Evolutionary conservation across 352 stramenopile genomes (phyloP).

Genomic region (Phytophthora pisi): DNA sequence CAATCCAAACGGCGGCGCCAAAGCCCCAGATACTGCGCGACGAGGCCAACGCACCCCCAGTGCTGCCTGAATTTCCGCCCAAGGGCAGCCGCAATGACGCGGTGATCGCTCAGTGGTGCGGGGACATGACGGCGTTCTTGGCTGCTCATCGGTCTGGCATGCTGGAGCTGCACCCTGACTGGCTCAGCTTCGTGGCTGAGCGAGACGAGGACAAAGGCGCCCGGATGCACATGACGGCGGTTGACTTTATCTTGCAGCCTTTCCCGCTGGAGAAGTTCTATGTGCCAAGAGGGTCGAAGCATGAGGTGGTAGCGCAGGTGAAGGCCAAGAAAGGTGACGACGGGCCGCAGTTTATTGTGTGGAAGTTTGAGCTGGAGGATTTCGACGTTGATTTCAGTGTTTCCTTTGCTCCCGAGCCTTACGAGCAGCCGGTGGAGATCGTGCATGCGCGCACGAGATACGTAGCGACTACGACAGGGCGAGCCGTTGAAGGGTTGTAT

Average conservation of each 20-base stretch:
- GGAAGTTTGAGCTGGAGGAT: constrained; percentile 86
- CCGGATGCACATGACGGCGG: constrained; percentile 75
- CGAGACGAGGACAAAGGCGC: constrained; percentile 47
- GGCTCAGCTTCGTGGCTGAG: constrained; percentile 66
- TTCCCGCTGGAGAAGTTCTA: constrained; percentile 75
- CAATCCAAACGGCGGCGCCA: constrained; percentile 21
- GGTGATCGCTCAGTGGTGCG: constrained; percentile 69
- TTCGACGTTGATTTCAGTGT: constrained; percentile 83
- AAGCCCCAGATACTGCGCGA: constrained; percentile 6
- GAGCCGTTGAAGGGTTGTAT: constrained; percentile 75
- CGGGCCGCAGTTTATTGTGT: constrained; percentile 67
- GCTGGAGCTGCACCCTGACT: constrained; percentile 46
- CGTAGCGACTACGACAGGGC: constrained; percentile 47
- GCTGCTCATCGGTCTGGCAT: constrained; percentile 29
- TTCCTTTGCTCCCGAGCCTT: constrained; percentile 50
- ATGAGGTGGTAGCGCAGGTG: constrained; percentile 59
- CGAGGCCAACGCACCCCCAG: neutral
- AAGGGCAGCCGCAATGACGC: constrained; percentile 57
- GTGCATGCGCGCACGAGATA: constrained; percentile 74
- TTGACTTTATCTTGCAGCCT: constrained; percentile 86
- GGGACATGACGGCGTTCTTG: constrained; percentile 64
- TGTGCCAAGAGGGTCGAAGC: constrained; percentile 48
- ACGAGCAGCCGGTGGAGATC: constrained; percentile 53
- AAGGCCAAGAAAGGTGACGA: constrained; percentile 34
- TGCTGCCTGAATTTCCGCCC: constrained; percentile 55